Evolutionary conservation across 805 yeast genomes (phyloP), one percentile per base, ranked within the genome.

Genomic region (Helenozyma rhizophorensis): DNA sequence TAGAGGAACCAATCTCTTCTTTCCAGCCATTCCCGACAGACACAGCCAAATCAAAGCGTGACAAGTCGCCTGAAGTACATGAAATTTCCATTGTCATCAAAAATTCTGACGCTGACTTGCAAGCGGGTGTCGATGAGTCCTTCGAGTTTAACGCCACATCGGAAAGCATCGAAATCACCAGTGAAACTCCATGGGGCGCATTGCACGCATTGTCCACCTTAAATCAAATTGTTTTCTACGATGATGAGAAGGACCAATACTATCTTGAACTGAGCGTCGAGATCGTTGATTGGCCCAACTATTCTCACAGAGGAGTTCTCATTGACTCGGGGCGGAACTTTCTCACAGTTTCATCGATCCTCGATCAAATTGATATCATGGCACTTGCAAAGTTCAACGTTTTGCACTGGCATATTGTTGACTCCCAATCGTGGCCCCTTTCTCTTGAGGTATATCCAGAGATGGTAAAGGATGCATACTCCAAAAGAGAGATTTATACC

Each of bases 381-480:
- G 42, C 65, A 1, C 47, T 62, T 11, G 27, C 59, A 9, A 65
- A 66, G 48, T 39, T 66, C 51, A 66, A 66, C 41, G 47, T 56
- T 6, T 50, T 66, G 25, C 72, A 66, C 39, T 62, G 68, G 66
- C 72, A 66, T 41, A 28, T 64, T 12, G 51, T 40, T 13, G 72
- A 66, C 39, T 33, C 68, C 6, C 66, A 62, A 37, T 56, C 65
- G 16, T 66, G 71, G 72, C 70, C 72, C 2, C 14, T 65, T 10
- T 45, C 48, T 21, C 32, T 66, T 19, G 36, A 43, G 14, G 23
- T 43, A 2, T 60, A 50, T 34, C 71, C 72, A 0, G 50, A 60
- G 27, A 64, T 65, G 70, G 49, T 50, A 10, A 30, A 51, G 8
- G 71, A 56, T 44, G 68, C 70, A 7, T 66, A 59, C 42, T 54